phyloP scores from a whole-genome alignment of 352 stramenopile species.

The Aphanomyces astaci region DNA sequence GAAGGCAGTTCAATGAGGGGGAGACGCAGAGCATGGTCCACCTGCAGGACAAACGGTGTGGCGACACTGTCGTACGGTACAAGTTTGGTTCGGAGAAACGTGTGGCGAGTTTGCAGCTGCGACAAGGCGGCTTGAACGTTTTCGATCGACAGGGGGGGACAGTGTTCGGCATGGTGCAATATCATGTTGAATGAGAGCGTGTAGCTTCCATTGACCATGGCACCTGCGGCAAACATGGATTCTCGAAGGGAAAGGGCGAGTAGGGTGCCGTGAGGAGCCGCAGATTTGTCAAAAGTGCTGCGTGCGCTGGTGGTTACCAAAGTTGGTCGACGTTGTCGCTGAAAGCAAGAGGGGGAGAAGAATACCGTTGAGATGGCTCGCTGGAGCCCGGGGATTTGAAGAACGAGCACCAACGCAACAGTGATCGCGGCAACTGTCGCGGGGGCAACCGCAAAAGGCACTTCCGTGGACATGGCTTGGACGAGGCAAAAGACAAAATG shows the following conservation, averaged over 20 bases:
- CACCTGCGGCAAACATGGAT: conserved; percentile 1
- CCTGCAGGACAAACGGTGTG: neutral
- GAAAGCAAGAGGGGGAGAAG: too few relatives aligned
- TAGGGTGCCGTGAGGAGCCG: neutral
- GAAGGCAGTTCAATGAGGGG: neutral
- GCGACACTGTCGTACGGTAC: neutral
- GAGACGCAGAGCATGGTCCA: neutral
- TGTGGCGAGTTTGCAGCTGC: neutral
- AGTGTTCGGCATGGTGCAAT: neutral
- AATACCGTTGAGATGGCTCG: neutral
- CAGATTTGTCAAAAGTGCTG: neutral
- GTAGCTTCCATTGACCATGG: neutral
- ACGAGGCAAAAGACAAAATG: too few relatives aligned
- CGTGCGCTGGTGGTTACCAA: neutral
- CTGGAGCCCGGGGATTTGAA: neutral
- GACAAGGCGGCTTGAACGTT: neutral
- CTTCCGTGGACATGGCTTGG: neutral
- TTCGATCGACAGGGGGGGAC: neutral
- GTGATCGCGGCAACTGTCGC: neutral
- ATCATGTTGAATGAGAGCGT: neutral
- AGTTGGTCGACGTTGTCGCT: neutral
- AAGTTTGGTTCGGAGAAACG: neutral
- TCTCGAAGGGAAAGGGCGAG: neutral
- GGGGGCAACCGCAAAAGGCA: neutral
- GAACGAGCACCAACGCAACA: neutral